Evolutionary conservation across 2,329 filamentous ascomycete genomes (phyloP).

Genomic region (Phyllosticta paracitricarpa): DNA sequence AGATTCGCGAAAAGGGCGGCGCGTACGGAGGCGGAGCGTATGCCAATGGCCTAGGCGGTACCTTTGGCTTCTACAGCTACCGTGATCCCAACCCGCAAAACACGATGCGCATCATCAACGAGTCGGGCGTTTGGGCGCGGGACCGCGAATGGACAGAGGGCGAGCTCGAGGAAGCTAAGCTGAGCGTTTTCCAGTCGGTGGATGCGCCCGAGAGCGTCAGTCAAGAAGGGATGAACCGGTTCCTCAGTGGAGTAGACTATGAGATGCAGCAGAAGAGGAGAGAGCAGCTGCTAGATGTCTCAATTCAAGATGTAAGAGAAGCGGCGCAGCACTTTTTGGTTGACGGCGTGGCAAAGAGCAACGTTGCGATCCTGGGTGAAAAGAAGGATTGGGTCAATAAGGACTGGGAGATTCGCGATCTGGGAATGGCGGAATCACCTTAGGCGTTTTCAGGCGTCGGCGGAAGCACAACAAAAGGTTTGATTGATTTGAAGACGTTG

Average conservation of each 20-base stretch:
- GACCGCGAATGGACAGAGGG: constrained; percentile 72
- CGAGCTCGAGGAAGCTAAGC: constrained; percentile 91
- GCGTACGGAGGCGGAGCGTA: constrained; percentile 92
- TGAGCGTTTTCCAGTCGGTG: constrained; percentile 83
- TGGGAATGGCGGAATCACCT: constrained; percentile 46
- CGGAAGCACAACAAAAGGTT: background rate
- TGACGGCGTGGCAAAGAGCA: constrained; percentile 52
- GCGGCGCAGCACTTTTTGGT: constrained; percentile 78
- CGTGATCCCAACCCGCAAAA: constrained; percentile 91
- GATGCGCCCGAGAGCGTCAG: constrained; percentile 85
- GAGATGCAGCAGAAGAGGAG: constrained; percentile 81
- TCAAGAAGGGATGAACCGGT: constrained; percentile 75
- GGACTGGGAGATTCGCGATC: constrained; percentile 69
- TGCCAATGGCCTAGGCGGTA: constrained; percentile 64
- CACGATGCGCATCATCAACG: constrained; percentile 72
- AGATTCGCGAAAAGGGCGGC: constrained; percentile 94
- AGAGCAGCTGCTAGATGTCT: constrained; percentile 79
- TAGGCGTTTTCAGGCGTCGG: constrained; percentile 13
- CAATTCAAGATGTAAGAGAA: constrained; percentile 64
- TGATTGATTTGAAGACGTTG: background rate
- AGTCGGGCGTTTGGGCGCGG: constrained; percentile 72
- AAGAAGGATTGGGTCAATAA: constrained; percentile 61
- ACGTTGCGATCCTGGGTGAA: constrained; percentile 69
- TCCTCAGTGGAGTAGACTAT: constrained; percentile 74
- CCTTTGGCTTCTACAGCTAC: constrained; percentile 95